A percentile compares a stretch with the other conserved stretches of the same genome.
Evolutionary conservation across 169 alveolate species (phyloP).

Genomic region (Eimeria brunetti): DNA sequence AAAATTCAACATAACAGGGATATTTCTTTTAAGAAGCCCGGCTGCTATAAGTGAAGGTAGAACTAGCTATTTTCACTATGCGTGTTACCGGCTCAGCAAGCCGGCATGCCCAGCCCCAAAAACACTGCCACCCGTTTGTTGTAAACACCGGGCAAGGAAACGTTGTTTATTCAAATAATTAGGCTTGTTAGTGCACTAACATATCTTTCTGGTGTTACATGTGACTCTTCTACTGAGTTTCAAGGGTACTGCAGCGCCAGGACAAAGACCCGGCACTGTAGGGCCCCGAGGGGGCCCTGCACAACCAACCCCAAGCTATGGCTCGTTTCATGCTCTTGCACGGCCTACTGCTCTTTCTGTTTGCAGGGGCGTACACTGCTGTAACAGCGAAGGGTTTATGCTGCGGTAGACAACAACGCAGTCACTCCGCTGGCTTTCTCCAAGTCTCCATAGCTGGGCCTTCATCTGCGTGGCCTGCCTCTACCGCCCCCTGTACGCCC

Average conservation of each 20-base stretch:
- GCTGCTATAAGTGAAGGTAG: background rate
- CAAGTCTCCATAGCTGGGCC: no score
- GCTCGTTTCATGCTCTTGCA: background rate
- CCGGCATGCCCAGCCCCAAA: constrained; percentile 3
- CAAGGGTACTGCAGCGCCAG: background rate
- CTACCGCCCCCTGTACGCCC: background rate
- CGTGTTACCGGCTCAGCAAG: background rate
- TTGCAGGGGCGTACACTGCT: background rate
- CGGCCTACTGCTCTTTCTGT: background rate
- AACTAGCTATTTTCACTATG: background rate
- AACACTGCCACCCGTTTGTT: background rate
- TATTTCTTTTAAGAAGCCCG: background rate
- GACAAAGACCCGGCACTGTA: background rate
- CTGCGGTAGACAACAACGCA: background rate
- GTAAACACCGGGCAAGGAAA: background rate
- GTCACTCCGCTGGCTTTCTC: background rate
- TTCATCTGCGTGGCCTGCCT: background rate
- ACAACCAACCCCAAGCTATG: background rate
- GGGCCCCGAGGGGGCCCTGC: constrained; percentile 30
- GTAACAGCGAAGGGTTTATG: background rate
- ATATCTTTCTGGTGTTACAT: background rate
- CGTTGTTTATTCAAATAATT: background rate
- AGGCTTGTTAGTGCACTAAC: background rate
- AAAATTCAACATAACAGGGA: no score
- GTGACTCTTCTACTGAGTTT: background rate